phyloP scores from a whole-genome alignment of 495 filamentous ascomycete species.

The Paragyromitra xinjiangensis region DNA sequence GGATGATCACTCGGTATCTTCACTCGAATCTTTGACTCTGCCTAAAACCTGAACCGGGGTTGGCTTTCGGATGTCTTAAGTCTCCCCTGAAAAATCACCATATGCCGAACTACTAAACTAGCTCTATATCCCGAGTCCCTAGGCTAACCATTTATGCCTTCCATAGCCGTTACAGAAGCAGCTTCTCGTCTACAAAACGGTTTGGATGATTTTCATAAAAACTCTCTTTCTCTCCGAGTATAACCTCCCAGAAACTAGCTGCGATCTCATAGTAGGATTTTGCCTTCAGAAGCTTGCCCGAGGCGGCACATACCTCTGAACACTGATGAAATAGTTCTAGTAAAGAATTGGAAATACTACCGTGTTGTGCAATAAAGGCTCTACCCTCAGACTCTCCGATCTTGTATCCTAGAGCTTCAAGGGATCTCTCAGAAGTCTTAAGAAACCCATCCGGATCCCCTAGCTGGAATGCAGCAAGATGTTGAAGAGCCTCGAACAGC shows the following conservation, averaged over 20 bases:
- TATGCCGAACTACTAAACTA: background rate
- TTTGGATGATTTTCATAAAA: conserved; percentile 15
- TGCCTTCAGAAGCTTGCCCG: background rate
- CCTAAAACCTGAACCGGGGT: background rate
- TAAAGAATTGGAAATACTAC: background rate
- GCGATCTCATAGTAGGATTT: conserved; percentile 18
- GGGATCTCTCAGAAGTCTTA: background rate
- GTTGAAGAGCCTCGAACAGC: background rate
- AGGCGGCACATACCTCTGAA: background rate
- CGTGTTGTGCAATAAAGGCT: conserved; percentile 7
- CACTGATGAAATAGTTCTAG: background rate
- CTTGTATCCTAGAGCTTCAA: conserved; percentile 29
- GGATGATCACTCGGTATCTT: conserved; percentile 1
- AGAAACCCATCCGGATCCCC: background rate
- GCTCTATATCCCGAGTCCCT: background rate
- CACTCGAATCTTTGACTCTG: background rate
- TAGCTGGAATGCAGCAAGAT: background rate
- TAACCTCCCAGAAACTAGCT: conserved; percentile 26
- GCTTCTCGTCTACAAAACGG: background rate
- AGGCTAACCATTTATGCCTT: background rate
- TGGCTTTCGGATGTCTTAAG: background rate
- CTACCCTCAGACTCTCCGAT: background rate
- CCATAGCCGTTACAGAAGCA: background rate
- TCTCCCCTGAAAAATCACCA: background rate
- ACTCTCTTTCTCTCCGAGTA: conserved; percentile 17